Conservation (phyloP, 1,139 yeast genomes). For the Lodderomyces metapsilosis region DNA sequence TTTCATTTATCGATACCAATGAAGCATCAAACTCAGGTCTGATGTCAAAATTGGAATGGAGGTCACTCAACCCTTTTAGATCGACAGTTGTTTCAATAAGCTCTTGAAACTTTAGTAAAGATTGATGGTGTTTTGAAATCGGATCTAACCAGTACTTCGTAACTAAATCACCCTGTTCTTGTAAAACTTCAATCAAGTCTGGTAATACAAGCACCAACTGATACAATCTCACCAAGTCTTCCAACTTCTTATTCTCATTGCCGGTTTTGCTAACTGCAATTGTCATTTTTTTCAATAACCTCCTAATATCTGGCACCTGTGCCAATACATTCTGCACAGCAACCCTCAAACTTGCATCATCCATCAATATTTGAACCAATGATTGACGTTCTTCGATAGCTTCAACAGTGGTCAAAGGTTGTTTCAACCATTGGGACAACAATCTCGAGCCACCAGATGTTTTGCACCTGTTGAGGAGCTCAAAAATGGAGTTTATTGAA, state of each 20-base stretch:
- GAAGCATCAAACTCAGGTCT: slow-evolving; percentile 88
- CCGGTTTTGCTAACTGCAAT: slow-evolving; percentile 37
- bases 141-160: slow-evolving; percentile 58
- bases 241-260: slow-evolving; percentile 53
- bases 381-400: slow-evolving; percentile 68
- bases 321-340: slow-evolving; percentile 67
- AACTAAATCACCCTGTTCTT: slow-evolving; percentile 35
- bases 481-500: slow-evolving; percentile 61
- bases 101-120: slow-evolving; percentile 71
- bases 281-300: slow-evolving; percentile 64
- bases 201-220: slow-evolving; percentile 76
- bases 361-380: slow-evolving; percentile 69
- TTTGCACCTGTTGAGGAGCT: slow-evolving; percentile 82
- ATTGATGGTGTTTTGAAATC: slow-evolving; percentile 44
- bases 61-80: slow-evolving; percentile 65
- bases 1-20: slow-evolving; percentile 56
- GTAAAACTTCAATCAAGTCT: slow-evolving; percentile 48
- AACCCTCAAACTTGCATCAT: slow-evolving; percentile 66
- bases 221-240: slow-evolving; percentile 88
- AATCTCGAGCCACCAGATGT: slow-evolving; percentile 83
- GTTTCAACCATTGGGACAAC: slow-evolving; percentile 92
- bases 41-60: slow-evolving; percentile 68
- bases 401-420: slow-evolving; percentile 69
- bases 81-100: slow-evolving; percentile 92
- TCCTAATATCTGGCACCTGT: slow-evolving; percentile 78